phyloP scores from a whole-genome alignment of 2,329 filamentous ascomycete genomes.

The Zasmidium cellare region DNA sequence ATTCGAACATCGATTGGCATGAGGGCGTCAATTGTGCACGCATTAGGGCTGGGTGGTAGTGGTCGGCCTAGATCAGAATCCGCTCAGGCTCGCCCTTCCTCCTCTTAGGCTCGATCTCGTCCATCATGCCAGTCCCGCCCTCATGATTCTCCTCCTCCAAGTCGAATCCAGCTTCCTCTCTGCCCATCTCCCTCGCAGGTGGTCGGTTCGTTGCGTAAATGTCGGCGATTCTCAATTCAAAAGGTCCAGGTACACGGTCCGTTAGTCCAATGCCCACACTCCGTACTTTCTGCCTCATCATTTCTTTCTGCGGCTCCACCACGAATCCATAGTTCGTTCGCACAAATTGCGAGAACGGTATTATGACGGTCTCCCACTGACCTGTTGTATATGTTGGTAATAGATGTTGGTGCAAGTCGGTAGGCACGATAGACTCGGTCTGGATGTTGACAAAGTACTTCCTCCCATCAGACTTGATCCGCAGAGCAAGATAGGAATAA shows the following conservation, averaged over 20 bases:
- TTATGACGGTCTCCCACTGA: conserved; percentile 92
- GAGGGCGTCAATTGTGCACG: too few species aligned
- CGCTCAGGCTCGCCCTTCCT: conserved; percentile 37
- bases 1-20: too few species aligned
- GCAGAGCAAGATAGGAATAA: conserved; percentile 82
- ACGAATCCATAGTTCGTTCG: conserved; percentile 90
- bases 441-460: conserved; percentile 95
- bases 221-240: conserved; percentile 79
- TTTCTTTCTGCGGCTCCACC: conserved; percentile 87
- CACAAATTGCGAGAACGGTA: conserved; percentile 91
- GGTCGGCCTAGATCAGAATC: conserved; percentile 34
- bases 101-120: conserved; percentile 30
- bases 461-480: conserved; percentile 85
- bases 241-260: conserved; percentile 84
- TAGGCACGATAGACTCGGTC: conserved; percentile 88
- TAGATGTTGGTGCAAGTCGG: conserved; percentile 94
- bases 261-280: conserved; percentile 86
- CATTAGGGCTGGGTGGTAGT: neutral
- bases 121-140: conserved; percentile 29
- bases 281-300: conserved; percentile 80
- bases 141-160: conserved; percentile 24
- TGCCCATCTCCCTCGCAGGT: conserved; percentile 34
- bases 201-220: conserved; percentile 85
- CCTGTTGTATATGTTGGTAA: conserved; percentile 76
- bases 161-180: conserved; percentile 34